Percentiles rank a stretch among this genome's conserved stretches.
These are phyloP conservation scores for Lipomyces chichibuensis DNA, from an alignment of 805 yeast species.

Conservation along the genomic window DNA sequence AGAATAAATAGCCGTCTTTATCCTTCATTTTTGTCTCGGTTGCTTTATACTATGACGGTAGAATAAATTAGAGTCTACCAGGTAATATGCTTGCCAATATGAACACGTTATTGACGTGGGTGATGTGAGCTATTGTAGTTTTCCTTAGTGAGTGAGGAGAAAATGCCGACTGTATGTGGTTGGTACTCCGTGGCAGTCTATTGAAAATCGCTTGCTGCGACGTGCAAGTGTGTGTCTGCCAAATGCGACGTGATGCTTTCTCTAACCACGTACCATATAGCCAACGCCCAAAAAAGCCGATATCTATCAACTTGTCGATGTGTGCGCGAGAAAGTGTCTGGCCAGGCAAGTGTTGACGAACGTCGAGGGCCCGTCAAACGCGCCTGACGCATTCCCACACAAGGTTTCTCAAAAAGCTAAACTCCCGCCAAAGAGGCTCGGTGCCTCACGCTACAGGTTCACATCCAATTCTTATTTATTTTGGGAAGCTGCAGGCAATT, in stretches of 20 bases:
- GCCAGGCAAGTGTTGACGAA: not conserved
- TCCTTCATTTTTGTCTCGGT: slow-evolving; percentile 25
- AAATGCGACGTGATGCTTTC: not conserved
- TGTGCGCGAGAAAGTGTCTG: not conserved
- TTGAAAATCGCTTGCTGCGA: not conserved
- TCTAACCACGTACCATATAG: not conserved
- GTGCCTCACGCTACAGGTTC: not conserved
- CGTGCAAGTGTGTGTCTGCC: not conserved
- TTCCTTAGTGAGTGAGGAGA: not conserved
- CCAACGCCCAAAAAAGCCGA: not conserved
- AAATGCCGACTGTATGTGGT: not conserved
- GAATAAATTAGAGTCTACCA: not conserved
- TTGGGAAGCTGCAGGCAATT: too few relatives aligned
- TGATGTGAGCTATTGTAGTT: not conserved
- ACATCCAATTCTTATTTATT: not conserved
- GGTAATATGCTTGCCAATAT: not conserved
- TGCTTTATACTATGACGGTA: not conserved
- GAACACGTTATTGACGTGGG: not conserved
- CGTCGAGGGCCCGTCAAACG: not conserved
- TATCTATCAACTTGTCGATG: not conserved
- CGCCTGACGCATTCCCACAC: not conserved
- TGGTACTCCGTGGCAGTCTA: not conserved
- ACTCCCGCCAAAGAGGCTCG: not conserved
- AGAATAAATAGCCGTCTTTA: slow-evolving; percentile 22
- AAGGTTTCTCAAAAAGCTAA: not conserved